Evolutionary conservation across 305 asterid species (phyloP).

Genomic region (Solanum hybrid): DNA sequence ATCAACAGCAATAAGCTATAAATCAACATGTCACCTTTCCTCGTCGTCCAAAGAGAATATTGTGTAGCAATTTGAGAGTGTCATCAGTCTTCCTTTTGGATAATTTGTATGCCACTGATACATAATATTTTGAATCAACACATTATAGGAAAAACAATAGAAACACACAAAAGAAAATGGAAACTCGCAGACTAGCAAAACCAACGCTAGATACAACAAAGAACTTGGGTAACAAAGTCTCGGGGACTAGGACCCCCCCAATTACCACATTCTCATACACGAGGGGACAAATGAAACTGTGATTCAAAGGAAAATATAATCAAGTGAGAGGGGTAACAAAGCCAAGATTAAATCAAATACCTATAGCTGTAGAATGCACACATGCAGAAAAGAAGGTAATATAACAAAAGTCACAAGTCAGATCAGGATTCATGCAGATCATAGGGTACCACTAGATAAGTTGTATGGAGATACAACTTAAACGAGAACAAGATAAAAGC

Average conservation of each 20-base stretch:
- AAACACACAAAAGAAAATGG: neutral
- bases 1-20: neutral
- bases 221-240: neutral
- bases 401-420: neutral
- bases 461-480: neutral
- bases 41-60: slow-evolving; percentile 76
- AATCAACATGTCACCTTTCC: slow-evolving; percentile 52
- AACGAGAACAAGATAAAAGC: neutral
- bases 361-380: neutral
- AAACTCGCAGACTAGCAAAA: neutral
- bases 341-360: neutral
- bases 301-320: neutral
- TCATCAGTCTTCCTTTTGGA: slow-evolving; percentile 79
- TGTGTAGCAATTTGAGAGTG: slow-evolving; percentile 65
- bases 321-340: neutral
- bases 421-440: neutral
- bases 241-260: neutral
- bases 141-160: neutral
- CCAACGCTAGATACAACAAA: neutral
- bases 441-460: neutral
- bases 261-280: neutral
- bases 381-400: neutral
- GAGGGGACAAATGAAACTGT: neutral
- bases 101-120: slow-evolving; percentile 62
- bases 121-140: neutral